phyloP scores from a whole-genome alignment of 192 early-diverging fungal species.

The Umbelopsis ramanniana region DNA sequence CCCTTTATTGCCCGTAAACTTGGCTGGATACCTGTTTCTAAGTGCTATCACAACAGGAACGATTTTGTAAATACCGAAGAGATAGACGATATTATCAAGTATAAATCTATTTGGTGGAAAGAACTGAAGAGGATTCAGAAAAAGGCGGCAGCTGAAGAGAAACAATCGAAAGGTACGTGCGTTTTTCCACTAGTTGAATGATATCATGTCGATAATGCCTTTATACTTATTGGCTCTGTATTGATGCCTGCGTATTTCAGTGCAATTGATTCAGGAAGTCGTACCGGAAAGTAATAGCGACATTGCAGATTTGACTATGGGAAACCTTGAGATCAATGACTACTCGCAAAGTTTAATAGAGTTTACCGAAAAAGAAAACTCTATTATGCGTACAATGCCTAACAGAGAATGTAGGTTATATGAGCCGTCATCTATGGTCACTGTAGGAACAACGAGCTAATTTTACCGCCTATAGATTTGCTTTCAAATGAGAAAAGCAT shows the following conservation, averaged over 20 bases:
- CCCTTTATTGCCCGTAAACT: background rate
- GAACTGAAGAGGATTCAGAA: slow-evolving; percentile 71
- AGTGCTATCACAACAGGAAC: slow-evolving; percentile 42
- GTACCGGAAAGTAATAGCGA: slow-evolving; percentile 30
- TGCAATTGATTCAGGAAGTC: slow-evolving; percentile 50
- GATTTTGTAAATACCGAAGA: slow-evolving; percentile 90
- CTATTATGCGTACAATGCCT: slow-evolving; percentile 76
- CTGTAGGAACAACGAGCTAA: slow-evolving; percentile 10
- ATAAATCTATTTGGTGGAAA: slow-evolving; percentile 68
- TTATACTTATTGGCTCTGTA: no score
- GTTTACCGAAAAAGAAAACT: slow-evolving; percentile 74
- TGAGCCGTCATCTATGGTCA: background rate
- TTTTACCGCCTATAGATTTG: slow-evolving; percentile 51
- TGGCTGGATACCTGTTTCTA: background rate
- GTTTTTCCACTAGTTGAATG: background rate
- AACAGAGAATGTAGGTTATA: slow-evolving; percentile 72
- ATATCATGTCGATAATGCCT: no score
- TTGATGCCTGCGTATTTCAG: slow-evolving; percentile 4
- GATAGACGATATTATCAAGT: slow-evolving; percentile 75
- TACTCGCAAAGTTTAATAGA: slow-evolving; percentile 33
- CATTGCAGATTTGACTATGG: slow-evolving; percentile 27
- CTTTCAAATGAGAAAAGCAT: slow-evolving; percentile 64
- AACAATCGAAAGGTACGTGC: slow-evolving; percentile 17
- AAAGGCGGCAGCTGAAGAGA: slow-evolving; percentile 36
- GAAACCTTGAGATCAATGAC: slow-evolving; percentile 30